Evolutionary conservation across 2,329 filamentous ascomycete genomes (phyloP), one percentile per base, ranked within the genome.

Genomic region (Ophiocordyceps australis): DNA sequence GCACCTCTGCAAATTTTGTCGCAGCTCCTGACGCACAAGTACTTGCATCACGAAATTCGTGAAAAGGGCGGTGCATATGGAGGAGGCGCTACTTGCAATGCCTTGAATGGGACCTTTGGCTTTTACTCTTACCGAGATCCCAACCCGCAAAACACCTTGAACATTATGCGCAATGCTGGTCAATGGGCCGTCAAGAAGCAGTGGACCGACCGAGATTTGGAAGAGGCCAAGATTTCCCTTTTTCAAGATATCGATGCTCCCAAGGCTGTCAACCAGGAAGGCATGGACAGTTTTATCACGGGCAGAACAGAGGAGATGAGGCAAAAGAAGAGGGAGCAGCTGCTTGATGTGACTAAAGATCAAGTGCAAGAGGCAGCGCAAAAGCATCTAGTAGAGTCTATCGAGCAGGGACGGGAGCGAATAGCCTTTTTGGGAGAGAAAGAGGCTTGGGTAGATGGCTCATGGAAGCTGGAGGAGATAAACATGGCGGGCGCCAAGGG

Each of bases 81-180:
- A 23, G 89, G 82, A 14, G 83, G 85, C 10, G 86, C 89, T 2
- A 86, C 82, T 46, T 75, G 78, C 23, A 72, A 74, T 14, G 69
- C 77, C 0, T 55, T 93, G 7, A 76, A 81, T 37, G 86, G 85
- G 14, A 50, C 92, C 2, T 95, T 98, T 39, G 82, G 82, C 11
- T 91, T 94, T 55, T 94, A 92, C 55, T 86, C 80, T 23, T 98
- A 98, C 61, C 79, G 89, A 26, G 89, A 98, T 46, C 89, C 89
- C 3, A 94, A 95, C 45, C 86, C 89, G 1, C 62, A 75, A 33
- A 94, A 93, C 50, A 86, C 82, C 0, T 57, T 95, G 36, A 69
- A 66, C 29, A 79, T 94, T 32, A 92, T 94, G 72, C 60, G 65
- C 17, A 74, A 76, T 29, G 79, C 82, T 2, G 89, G 86, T 2